Evolutionary conservation across 1,284 basidiomycete genomes (phyloP), one percentile per base, ranked within the genome.

Genomic region (Rhodotorula sp.): DNA sequence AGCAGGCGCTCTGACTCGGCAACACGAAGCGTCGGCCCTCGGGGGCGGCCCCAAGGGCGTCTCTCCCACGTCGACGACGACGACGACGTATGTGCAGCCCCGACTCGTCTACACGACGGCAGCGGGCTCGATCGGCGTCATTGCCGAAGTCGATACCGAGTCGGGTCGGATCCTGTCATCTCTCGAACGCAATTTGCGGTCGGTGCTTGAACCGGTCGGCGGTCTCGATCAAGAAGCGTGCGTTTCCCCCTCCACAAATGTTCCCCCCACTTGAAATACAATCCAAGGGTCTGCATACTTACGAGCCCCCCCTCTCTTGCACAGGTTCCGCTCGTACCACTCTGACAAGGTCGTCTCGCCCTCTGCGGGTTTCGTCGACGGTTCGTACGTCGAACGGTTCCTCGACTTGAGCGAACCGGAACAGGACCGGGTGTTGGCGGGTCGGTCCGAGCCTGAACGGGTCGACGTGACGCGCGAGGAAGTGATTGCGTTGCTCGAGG

Each of bases 341-440:
- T 84, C 66, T 84, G 86, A 77, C 86, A 68, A 71, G 43, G 56
- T 57, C 3, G 31, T 43, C 5, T 86, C 26, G 81, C 85, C 79
- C 3, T 79, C 81, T 1, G 79, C 79, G 0, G 93, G 93, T 3
- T 94, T 97, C 84, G 84, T 97, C 43, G 93, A 97, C 76, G 94
- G 93, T 4, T 90, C 93, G 78, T 92, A 93, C n/a, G 68, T 78
- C 23, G 69, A 76, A 58, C 66, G 58, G 23, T 74, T 76, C 57
- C 68, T 76, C 38, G 69, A 70, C 38, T 61, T 78, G 10, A 21
- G 54, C 3, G n/a, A 48, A 3, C 59, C 60, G 19, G 55, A 71
- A n/a, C 61, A 76, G 45, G 72, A 75, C 2, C 4, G 47, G 52
- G 72, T 77, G 47, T n/a, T 79, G 58, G 49, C 47, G 14, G 78